Percentiles rank a stretch among this genome's conserved stretches.
These are phyloP conservation scores for Fusarium sp. DNA, from an alignment of 2,329 filamentous ascomycete genomes.

Conservation along the genomic window DNA sequence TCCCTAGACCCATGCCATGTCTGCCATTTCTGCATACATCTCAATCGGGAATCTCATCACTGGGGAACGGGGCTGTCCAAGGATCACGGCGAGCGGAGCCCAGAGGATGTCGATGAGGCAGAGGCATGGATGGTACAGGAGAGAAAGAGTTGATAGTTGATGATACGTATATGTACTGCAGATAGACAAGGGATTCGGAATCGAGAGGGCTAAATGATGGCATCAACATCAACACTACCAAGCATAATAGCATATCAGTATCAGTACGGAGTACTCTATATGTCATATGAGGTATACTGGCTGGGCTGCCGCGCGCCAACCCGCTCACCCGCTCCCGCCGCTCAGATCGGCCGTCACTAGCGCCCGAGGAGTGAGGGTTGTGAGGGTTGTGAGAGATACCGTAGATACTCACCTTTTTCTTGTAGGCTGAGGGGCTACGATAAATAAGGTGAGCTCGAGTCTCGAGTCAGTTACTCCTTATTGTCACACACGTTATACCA, in stretches of 20 bases:
- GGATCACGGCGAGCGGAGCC: constrained; percentile 12
- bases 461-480: no score
- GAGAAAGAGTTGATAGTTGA: not conserved
- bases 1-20: constrained; percentile 29
- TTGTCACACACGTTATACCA: no score
- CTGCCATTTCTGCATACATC: constrained; percentile 35
- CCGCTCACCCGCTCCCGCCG: constrained; percentile 33
- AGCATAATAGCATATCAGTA: no score
- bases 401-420: no score
- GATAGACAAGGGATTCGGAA: no score
- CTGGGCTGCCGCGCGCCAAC: constrained; percentile 30
- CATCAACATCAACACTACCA: no score
- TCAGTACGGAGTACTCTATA: no score
- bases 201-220: no score
- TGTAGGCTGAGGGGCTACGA: no score
- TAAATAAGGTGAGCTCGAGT: no score
- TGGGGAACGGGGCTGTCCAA: not conserved
- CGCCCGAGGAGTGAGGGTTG: constrained; percentile 5
- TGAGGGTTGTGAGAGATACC: no score
- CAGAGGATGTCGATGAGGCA: not conserved
- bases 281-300: not conserved
- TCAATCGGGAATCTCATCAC: constrained; percentile 27
- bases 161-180: no score
- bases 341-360: constrained; percentile 37
- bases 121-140: not conserved